phyloP scores from a whole-genome alignment of 1,139 yeast species.

The Kodamaea alishanica region DNA sequence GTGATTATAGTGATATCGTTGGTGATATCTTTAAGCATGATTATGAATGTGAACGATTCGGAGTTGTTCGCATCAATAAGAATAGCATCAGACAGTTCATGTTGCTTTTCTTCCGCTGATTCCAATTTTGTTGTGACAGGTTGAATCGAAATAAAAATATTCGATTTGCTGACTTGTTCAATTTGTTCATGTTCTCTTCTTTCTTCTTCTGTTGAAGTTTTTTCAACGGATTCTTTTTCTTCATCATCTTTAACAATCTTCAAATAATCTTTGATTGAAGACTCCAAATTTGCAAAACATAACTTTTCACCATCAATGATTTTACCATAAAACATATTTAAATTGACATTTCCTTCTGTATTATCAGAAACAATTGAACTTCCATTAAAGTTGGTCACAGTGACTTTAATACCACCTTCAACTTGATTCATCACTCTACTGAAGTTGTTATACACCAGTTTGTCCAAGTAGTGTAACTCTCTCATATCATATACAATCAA shows the following conservation, averaged over 20 bases:
- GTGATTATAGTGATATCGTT: conserved; percentile 72
- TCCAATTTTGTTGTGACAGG: conserved; percentile 47
- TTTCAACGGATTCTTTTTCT: conserved; percentile 23
- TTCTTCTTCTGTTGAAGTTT: conserved; percentile 22
- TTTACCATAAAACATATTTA: conserved; percentile 76
- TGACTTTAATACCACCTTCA: conserved; percentile 76
- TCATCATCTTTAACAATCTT: conserved; percentile 20
- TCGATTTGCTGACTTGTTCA: conserved; percentile 43
- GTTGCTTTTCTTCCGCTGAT: conserved; percentile 23
- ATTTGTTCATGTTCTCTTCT: conserved; percentile 19
- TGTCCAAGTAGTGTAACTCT: conserved; percentile 65
- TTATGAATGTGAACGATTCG: conserved; percentile 56
- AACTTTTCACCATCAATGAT: conserved; percentile 84
- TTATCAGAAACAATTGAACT: conserved; percentile 8
- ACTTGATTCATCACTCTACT: conserved; percentile 86
- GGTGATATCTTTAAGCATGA: conserved; percentile 71
- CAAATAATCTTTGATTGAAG: conserved; percentile 51
- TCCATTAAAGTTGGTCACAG: conserved; percentile 47
- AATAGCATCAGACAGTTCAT: conserved; percentile 35
- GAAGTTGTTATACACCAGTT: conserved; percentile 64
- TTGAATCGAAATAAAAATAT: conserved; percentile 75
- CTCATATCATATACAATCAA: conserved; percentile 73
- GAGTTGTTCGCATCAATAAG: conserved; percentile 39
- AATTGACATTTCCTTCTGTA: conserved; percentile 36
- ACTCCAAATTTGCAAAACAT: conserved; percentile 81